A percentile compares a stretch with the other conserved stretches of the same genome.
Evolutionary conservation across 148 eudicot genomes (phyloP).

Genomic region (Agrostemma githago): DNA sequence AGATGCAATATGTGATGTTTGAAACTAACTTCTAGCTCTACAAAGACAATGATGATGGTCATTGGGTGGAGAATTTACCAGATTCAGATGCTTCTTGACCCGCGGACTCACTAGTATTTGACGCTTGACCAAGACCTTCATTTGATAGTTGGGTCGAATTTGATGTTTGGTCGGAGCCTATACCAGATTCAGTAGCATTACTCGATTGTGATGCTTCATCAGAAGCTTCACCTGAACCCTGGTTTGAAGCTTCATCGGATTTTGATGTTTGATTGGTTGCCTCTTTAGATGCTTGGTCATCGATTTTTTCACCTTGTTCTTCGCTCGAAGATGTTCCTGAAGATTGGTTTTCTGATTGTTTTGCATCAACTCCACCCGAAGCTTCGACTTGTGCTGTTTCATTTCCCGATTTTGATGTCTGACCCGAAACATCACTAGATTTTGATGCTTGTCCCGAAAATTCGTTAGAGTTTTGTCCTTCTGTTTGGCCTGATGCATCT

Average conservation of each 20-base stretch:
- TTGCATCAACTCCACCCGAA: background rate
- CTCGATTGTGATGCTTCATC: background rate
- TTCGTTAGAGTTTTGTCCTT: background rate
- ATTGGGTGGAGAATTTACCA: background rate
- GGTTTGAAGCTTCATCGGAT: background rate
- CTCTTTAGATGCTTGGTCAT: background rate
- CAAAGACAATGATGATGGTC: background rate
- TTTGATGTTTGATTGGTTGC: background rate
- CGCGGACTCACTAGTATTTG: background rate
- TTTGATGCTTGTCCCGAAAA: background rate
- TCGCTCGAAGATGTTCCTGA: background rate
- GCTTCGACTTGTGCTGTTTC: background rate
- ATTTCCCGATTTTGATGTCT: background rate
- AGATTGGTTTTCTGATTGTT: background rate
- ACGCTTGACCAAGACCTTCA: background rate
- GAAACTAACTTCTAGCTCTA: too few species aligned
- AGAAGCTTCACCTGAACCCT: background rate
- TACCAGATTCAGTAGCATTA: background rate
- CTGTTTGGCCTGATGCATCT: background rate
- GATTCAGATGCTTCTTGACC: background rate
- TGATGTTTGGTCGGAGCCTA: background rate
- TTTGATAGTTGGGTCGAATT: background rate
- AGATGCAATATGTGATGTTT: too few species aligned
- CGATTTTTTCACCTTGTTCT: background rate
- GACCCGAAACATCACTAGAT: background rate